Evolutionary conservation across 495 filamentous ascomycete genomes (phyloP), one percentile per base, ranked within the genome.

Genomic region (Cercophora newfieldiana): DNA sequence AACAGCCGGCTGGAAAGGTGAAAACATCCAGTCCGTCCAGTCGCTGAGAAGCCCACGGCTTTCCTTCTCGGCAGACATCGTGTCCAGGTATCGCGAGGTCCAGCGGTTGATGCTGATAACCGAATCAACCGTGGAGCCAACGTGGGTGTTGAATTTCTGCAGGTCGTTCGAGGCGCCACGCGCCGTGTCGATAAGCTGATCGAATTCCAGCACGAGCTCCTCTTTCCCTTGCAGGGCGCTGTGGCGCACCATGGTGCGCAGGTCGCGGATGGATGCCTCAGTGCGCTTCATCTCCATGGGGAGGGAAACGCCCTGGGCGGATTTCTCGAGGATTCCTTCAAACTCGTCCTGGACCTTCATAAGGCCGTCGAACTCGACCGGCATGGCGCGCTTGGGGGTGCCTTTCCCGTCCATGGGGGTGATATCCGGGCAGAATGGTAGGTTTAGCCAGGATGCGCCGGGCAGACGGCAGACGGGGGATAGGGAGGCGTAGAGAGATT

Each of bases 251-350:
- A 89, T 73, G 59, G 90, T 89, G 14, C 88, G 85, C 25, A 93
- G 79, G 64, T 92, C 90, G 65, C 91, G 88, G 25, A 94, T 88
- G 4, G 88, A 86, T 21, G 86, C 80, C 70, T 93, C 90, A 19
- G 88, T 86, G 28, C 86, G 79, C 75, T 90, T 91, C 84, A 92
- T 90, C 66, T 88, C 85, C 64, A 88, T 74, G 1, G 89, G 89
- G 18, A 91, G 76, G 6, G 82, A 83, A 1, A 83, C 83, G n/a
- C 85, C 80, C 21, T 83, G 78, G 3, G 83, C 80, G 18, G 82
- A 82, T 55, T 85, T 84, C 63, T 90, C 83, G 5, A 91, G 76
- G 0, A 92, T 84, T 25, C 84, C 81, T 71, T 89, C 88, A 51
- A 93, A 90, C 53, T 81, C 79, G 12, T 81, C 75, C 72, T 93